These are phyloP conservation scores for Moesziomyces sp. DNA, from an alignment of 1,284 basidiomycete species.

Conservation along the genomic window DNA sequence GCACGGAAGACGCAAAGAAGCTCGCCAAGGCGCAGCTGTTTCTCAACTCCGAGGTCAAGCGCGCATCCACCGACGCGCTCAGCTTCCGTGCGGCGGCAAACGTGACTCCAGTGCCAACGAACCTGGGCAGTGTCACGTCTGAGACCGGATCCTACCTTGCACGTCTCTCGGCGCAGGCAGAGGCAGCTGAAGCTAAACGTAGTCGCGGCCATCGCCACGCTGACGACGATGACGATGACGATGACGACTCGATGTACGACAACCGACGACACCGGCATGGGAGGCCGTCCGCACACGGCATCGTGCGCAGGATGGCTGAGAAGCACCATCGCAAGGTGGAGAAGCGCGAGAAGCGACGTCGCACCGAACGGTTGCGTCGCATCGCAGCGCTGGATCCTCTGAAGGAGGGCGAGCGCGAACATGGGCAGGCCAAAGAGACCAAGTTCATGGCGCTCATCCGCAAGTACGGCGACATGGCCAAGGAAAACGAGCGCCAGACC, in stretches of 20 bases:
- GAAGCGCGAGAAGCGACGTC: constrained; percentile 23
- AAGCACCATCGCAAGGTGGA: constrained; percentile 29
- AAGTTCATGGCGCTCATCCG: constrained; percentile 42
- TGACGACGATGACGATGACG: constrained; percentile 4
- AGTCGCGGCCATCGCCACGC: neutral
- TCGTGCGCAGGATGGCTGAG: constrained; percentile 28
- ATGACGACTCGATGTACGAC: constrained; percentile 13
- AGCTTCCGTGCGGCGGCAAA: neutral
- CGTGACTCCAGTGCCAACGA: neutral
- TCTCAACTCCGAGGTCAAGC: constrained; percentile 32
- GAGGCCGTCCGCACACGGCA: constrained; percentile 10
- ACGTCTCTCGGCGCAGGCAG: constrained; percentile 25
- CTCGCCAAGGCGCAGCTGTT: constrained; percentile 24
- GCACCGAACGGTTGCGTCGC: constrained; percentile 22
- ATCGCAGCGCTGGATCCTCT: constrained; percentile 45
- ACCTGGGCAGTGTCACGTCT: constrained; percentile 22
- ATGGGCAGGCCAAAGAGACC: constrained; percentile 37
- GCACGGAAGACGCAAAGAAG: constrained; percentile 23
- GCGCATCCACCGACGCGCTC: constrained; percentile 9
- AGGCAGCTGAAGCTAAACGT: neutral
- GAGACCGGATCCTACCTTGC: constrained; percentile 35
- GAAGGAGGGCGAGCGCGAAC: constrained; percentile 21
- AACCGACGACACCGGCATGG: neutral
- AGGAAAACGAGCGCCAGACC: constrained; percentile 6
- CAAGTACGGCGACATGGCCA: constrained; percentile 32